Evolutionary conservation across 371 early-diverging fungal genomes (phyloP).

Genomic region (Mucor piriformis): DNA sequence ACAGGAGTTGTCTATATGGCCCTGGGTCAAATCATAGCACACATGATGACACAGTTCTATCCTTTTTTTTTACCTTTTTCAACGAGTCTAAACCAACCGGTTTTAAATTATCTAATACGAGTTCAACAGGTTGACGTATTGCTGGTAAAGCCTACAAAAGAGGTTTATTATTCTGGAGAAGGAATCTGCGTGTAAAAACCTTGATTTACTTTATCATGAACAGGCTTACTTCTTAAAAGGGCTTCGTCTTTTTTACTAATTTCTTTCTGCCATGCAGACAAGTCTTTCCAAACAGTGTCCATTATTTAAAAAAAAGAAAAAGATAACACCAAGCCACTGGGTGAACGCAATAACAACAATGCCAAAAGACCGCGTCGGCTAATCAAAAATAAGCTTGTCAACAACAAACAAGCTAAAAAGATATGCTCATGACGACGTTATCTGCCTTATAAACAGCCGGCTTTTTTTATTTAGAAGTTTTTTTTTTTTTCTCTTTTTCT

Average conservation of each 20-base stretch:
- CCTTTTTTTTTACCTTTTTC: not conserved
- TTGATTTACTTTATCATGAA: conserved; percentile 25
- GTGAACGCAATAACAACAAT: no score
- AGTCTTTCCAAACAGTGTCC: conserved; percentile 25
- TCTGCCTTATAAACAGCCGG: not conserved
- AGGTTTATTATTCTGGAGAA: not conserved
- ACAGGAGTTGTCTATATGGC: not conserved
- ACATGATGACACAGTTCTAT: not conserved
- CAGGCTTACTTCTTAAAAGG: conserved; percentile 20
- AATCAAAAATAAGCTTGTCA: no score
- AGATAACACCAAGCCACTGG: conserved; percentile 13
- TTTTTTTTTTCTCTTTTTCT: not conserved
- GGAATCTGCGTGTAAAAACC: not conserved
- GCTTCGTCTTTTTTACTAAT: conserved; percentile 22
- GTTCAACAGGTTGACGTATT: conserved; percentile 14
- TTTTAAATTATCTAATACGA: conserved; percentile 17
- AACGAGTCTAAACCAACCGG: conserved; percentile 19
- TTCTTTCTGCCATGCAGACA: conserved; percentile 26
- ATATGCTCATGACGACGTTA: no score
- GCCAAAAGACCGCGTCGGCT: no score
- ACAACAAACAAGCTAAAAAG: no score
- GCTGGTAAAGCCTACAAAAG: conserved; percentile 21
- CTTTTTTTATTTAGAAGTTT: not conserved
- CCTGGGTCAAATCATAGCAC: no score
- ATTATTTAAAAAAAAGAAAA: not conserved